These are phyloP conservation scores for Zanthoxylum bungeanum DNA, from an alignment of 345 rosid genomes.

Conservation along the genomic window DNA sequence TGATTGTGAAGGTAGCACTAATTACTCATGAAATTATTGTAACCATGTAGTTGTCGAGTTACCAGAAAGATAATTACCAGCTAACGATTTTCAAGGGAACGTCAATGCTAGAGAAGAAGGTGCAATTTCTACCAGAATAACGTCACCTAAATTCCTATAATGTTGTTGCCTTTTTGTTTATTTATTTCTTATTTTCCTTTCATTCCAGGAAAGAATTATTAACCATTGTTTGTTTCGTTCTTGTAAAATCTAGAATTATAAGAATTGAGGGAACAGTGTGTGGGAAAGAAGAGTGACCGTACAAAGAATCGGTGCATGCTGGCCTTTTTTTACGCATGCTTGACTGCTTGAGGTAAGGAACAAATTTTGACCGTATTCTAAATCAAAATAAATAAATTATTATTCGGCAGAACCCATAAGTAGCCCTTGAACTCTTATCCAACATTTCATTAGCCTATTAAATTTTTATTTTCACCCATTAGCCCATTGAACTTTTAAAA, in stretches of 20 bases:
- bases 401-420: too few relatives aligned
- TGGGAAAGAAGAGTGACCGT: background rate
- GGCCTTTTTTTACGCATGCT: constrained; percentile 37
- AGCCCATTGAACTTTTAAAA: too few relatives aligned
- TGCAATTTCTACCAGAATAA: constrained; percentile 34
- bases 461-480: too few relatives aligned
- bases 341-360: constrained; percentile 23
- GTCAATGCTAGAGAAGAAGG: constrained; percentile 79
- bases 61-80: constrained; percentile 64
- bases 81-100: constrained; percentile 87
- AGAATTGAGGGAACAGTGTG: background rate
- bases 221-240: background rate
- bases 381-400: too few relatives aligned
- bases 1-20: too few relatives aligned
- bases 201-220: too few relatives aligned
- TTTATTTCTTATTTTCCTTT: too few relatives aligned
- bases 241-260: constrained; percentile 18
- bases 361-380: background rate
- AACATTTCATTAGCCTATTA: too few relatives aligned
- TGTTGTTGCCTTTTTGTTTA: constrained; percentile 7
- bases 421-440: too few relatives aligned
- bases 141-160: background rate
- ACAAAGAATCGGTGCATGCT: constrained; percentile 31
- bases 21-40: background rate
- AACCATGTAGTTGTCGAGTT: constrained; percentile 49